Conservation (phyloP, 2,329 filamentous ascomycete species). For the Boeremia lycopersici region DNA sequence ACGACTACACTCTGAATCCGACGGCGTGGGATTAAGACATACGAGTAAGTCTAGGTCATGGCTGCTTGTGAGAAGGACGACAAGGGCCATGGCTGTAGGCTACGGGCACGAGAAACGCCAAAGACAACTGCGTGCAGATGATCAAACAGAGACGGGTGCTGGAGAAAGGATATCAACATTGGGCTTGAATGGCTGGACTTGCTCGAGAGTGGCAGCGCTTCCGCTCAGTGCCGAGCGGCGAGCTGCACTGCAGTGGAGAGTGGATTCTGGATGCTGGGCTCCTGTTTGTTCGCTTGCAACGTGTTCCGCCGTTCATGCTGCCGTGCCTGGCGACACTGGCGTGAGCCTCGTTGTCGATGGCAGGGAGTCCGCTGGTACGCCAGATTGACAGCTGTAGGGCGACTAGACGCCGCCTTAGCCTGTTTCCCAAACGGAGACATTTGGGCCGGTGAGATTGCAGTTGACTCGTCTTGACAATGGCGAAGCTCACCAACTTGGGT, state of each 20-base stretch:
- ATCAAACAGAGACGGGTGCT: constrained; percentile 13
- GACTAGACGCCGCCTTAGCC: constrained; percentile 32
- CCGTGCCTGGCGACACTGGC: constrained; percentile 36
- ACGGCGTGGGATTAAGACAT: constrained; percentile 39
- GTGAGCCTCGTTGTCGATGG: constrained; percentile 28
- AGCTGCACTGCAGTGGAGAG: constrained; percentile 20
- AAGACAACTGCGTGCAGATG: constrained; percentile 25
- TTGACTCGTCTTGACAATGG: constrained; percentile 15
- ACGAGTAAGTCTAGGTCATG: constrained; percentile 28
- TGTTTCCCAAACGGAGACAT: constrained; percentile 17
- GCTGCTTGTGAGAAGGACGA: constrained; percentile 16
- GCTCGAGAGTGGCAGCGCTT: not conserved
- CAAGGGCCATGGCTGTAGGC: constrained; percentile 28
- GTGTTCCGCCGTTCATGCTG: constrained; percentile 24
- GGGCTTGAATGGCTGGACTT: constrained; percentile 5
- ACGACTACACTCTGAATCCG: constrained; percentile 26
- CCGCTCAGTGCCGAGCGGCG: constrained; percentile 2
- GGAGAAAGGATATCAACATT: constrained; percentile 9
- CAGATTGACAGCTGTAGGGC: constrained; percentile 40
- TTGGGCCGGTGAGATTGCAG: constrained; percentile 20
- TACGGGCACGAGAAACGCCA: constrained; percentile 29
- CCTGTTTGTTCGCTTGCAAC: constrained; percentile 27
- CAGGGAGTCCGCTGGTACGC: constrained; percentile 33
- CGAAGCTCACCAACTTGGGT: constrained; percentile 11
- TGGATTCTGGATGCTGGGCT: constrained; percentile 29